Percentiles rank a stretch among this genome's conserved stretches.
Conservation (phyloP, 1,139 yeast species). For the Scheffersomyces stambukii region DNA sequence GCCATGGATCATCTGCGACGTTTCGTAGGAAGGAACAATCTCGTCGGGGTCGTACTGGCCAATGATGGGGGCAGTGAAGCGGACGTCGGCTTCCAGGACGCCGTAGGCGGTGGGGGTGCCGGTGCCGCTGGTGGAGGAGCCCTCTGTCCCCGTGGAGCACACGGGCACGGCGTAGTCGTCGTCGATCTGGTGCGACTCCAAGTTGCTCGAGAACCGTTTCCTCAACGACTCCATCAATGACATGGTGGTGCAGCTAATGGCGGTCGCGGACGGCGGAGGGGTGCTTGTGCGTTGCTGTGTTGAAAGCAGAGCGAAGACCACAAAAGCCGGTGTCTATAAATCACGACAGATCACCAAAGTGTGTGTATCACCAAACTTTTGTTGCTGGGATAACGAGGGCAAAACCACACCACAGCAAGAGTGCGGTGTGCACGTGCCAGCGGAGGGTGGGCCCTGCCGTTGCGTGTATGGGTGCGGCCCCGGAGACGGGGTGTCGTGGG, state of each 20-base stretch:
- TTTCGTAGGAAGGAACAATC: slow-evolving; percentile 43
- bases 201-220: slow-evolving; percentile 23
- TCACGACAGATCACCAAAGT: too few relatives aligned
- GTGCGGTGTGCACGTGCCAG: too few relatives aligned
- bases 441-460: too few relatives aligned
- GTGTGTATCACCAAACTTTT: too few relatives aligned
- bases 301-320: too few relatives aligned
- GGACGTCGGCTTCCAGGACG: background rate
- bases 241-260: slow-evolving; percentile 1
- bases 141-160: slow-evolving; percentile 1
- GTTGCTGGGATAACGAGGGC: too few relatives aligned
- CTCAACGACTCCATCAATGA: slow-evolving; percentile 19
- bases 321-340: too few relatives aligned
- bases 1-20: slow-evolving; percentile 35
- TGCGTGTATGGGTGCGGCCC: too few relatives aligned
- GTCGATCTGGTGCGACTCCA: slow-evolving; percentile 34
- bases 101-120: slow-evolving; percentile 1
- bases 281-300: background rate
- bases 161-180: slow-evolving; percentile 24
- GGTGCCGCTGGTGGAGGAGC: background rate
- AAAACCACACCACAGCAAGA: too few relatives aligned
- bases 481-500: too few relatives aligned
- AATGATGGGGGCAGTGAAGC: background rate
- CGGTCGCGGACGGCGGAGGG: background rate
- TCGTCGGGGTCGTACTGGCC: slow-evolving; percentile 31